phyloP scores from a whole-genome alignment of 148 eudicot genomes.

The Camellia lanceoleosa region DNA sequence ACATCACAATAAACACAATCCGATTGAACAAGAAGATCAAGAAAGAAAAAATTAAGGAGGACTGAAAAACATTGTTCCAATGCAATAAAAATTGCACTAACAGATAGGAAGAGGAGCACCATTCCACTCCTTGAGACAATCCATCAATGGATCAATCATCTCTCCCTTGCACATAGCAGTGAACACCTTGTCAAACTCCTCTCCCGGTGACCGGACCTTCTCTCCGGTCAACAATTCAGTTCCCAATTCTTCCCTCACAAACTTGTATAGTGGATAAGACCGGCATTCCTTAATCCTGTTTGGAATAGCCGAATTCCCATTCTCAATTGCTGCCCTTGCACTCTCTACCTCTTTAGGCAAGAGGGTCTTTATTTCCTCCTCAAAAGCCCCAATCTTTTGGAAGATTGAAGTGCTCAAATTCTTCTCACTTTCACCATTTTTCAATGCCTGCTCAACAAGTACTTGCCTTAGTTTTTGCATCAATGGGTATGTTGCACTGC shows the following conservation, averaged over 20 bases:
- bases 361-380: constrained; percentile 36
- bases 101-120: constrained; percentile 52
- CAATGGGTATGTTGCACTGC: constrained; percentile 30
- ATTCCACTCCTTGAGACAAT: constrained; percentile 40
- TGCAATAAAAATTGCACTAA: background rate
- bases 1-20: too few species aligned
- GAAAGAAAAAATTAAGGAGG: background rate
- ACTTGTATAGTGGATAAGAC: constrained; percentile 43
- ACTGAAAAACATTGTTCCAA: background rate
- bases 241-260: constrained; percentile 44
- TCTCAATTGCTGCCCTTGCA: constrained; percentile 29
- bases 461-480: constrained; percentile 36
- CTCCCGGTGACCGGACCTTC: constrained; percentile 37
- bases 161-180: constrained; percentile 32
- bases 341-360: constrained; percentile 41
- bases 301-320: constrained; percentile 23
- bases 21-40: background rate
- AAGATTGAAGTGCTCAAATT: constrained; percentile 25
- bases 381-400: constrained; percentile 35
- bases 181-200: constrained; percentile 47
- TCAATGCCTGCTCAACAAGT: constrained; percentile 33
- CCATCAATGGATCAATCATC: constrained; percentile 47
- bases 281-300: constrained; percentile 42
- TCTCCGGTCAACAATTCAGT: constrained; percentile 35
- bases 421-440: constrained; percentile 16